Percentiles rank a stretch among this genome's conserved stretches.
These are phyloP conservation scores for Amniculicola lignicola DNA, from an alignment of 495 filamentous ascomycete species.

Conservation along the genomic window DNA sequence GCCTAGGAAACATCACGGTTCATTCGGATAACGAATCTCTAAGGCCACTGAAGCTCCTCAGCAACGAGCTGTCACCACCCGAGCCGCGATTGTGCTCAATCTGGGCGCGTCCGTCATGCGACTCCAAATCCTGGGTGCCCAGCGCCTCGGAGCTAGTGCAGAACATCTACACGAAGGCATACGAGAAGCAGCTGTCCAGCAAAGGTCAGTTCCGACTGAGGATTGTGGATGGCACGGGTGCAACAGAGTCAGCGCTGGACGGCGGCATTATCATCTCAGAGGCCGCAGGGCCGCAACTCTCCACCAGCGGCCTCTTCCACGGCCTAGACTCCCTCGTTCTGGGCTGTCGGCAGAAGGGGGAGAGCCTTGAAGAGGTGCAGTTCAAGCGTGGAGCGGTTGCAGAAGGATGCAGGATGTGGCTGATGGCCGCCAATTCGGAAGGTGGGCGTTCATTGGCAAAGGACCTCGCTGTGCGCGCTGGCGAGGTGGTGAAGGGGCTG, in stretches of 20 bases:
- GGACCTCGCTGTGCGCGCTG: slow-evolving; percentile 24
- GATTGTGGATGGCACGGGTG: background rate
- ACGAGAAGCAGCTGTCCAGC: slow-evolving; percentile 25
- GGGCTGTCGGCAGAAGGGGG: slow-evolving; percentile 27
- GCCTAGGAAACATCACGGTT: slow-evolving; percentile 23
- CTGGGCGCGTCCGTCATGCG: slow-evolving; percentile 16
- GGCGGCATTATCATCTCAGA: slow-evolving; percentile 27
- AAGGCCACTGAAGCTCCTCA: slow-evolving; percentile 7
- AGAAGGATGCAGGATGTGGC: slow-evolving; percentile 22
- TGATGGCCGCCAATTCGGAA: slow-evolving; percentile 21
- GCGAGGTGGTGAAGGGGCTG: slow-evolving; percentile 18
- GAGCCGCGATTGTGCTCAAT: slow-evolving; percentile 18
- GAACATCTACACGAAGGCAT: slow-evolving; percentile 16
- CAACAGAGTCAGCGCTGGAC: background rate
- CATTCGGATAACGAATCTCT: slow-evolving; percentile 19
- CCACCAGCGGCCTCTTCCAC: slow-evolving; percentile 14
- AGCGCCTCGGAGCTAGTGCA: slow-evolving; percentile 16
- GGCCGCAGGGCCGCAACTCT: background rate
- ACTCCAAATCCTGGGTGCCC: background rate
- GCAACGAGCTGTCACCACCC: background rate
- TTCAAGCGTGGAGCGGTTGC: slow-evolving; percentile 26
- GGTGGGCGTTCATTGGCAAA: slow-evolving; percentile 27
- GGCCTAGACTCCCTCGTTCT: slow-evolving; percentile 20
- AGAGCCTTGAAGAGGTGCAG: slow-evolving; percentile 28
- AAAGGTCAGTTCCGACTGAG: slow-evolving; percentile 14